phyloP scores from a whole-genome alignment of 2,329 filamentous ascomycete species.

The Claviceps arundinis region DNA sequence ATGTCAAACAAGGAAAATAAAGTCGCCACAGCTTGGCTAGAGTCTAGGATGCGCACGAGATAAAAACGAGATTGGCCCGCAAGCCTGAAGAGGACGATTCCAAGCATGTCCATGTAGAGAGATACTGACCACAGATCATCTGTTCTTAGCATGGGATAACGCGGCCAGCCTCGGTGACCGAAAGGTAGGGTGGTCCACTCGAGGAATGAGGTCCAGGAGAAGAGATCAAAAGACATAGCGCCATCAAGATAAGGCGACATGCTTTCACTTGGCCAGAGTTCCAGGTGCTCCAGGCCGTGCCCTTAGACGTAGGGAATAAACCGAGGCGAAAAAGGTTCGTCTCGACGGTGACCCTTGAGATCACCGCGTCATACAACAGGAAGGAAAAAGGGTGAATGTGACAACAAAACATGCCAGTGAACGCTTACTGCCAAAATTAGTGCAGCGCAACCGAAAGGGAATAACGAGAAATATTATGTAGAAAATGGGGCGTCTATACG shows the following conservation, averaged over 20 bases:
- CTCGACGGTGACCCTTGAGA: background rate
- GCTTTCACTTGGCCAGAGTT: background rate
- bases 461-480: background rate
- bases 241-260: background rate
- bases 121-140: constrained; percentile 15
- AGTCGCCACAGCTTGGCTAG: constrained; percentile 16
- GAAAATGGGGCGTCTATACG: background rate
- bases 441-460: background rate
- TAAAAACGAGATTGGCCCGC: constrained; percentile 10
- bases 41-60: constrained; percentile 23
- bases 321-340: background rate
- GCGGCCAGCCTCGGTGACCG: background rate
- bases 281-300: background rate
- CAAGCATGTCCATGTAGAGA: constrained; percentile 19
- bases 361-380: background rate
- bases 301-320: background rate
- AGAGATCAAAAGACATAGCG: background rate
- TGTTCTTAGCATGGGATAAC: constrained; percentile 9
- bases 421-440: background rate
- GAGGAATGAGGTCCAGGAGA: background rate
- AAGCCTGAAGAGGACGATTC: constrained; percentile 15
- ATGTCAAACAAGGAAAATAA: constrained; percentile 9
- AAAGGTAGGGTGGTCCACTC: background rate
- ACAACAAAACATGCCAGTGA: background rate
- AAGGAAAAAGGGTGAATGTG: background rate